These are phyloP conservation scores for Penicillium diatomitis DNA, from an alignment of 495 filamentous ascomycete genomes.

Conservation along the genomic window DNA sequence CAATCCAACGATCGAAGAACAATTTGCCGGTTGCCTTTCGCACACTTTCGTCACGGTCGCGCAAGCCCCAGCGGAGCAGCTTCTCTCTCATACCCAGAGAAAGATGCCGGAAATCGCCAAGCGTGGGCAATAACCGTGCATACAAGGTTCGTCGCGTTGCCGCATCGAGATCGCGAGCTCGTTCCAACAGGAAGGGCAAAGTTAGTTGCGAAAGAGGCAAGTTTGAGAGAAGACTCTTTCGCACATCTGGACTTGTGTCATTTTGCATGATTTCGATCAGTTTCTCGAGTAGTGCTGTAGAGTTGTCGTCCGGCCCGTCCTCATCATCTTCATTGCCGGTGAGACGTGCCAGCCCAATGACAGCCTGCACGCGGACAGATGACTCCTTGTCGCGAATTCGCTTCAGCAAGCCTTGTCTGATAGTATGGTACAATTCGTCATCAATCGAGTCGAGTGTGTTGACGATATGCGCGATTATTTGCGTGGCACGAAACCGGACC, in stretches of 20 bases:
- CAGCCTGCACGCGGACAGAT: slow-evolving; percentile 87
- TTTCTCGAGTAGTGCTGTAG: slow-evolving; percentile 59
- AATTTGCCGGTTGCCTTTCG: slow-evolving; percentile 82
- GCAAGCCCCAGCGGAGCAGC: slow-evolving; percentile 86
- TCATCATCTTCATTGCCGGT: slow-evolving; percentile 73
- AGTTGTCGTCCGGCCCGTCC: slow-evolving; percentile 58
- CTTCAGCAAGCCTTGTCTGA: slow-evolving; percentile 67
- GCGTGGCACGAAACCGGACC: slow-evolving; percentile 81
- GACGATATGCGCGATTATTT: slow-evolving; percentile 78
- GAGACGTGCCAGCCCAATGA: slow-evolving; percentile 74
- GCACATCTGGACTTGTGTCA: slow-evolving; percentile 87
- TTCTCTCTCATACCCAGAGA: slow-evolving; percentile 95
- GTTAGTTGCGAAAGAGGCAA: slow-evolving; percentile 71
- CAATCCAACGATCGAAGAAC: slow-evolving; percentile 92
- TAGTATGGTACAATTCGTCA: slow-evolving; percentile 75
- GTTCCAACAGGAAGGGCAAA: slow-evolving; percentile 84
- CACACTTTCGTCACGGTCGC: slow-evolving; percentile 91
- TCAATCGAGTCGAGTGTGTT: slow-evolving; percentile 87
- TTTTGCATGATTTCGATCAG: slow-evolving; percentile 90
- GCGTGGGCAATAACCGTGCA: slow-evolving; percentile 72
- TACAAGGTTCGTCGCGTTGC: slow-evolving; percentile 79
- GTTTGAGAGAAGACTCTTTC: slow-evolving; percentile 80
- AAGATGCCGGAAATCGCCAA: slow-evolving; percentile 93
- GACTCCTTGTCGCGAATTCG: slow-evolving; percentile 88
- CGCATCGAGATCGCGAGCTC: slow-evolving; percentile 80